A percentile compares a stretch with the other conserved stretches of the same genome.
These are phyloP conservation scores for Globisporangium acanthophoron DNA, from an alignment of 352 stramenopile species.

Conservation along the genomic window DNA sequence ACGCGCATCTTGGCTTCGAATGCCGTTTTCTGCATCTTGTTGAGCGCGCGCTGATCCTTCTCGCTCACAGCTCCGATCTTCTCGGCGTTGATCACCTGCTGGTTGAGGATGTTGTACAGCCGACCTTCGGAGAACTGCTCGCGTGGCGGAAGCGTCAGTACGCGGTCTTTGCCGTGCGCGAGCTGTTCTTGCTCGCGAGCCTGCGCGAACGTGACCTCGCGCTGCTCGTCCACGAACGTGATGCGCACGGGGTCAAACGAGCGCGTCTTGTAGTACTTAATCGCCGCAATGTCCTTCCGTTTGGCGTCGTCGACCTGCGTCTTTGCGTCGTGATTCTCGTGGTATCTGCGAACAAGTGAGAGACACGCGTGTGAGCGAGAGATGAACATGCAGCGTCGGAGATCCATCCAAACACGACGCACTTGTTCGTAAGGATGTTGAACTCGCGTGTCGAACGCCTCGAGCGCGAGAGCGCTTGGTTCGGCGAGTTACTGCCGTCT, in stretches of 20 bases:
- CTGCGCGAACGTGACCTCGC: not conserved
- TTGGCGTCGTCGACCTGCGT: conserved; percentile 25
- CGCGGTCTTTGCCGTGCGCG: conserved; percentile 48
- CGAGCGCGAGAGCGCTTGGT: conserved; percentile 19
- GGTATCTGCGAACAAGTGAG: conserved; percentile 25
- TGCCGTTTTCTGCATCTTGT: conserved; percentile 57
- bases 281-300: conserved; percentile 43
- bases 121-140: conserved; percentile 62
- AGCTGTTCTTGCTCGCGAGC: conserved; percentile 43
- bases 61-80: conserved; percentile 37
- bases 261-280: conserved; percentile 65
- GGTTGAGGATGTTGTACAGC: conserved; percentile 80
- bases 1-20: conserved; percentile 48
- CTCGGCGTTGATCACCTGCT: conserved; percentile 43
- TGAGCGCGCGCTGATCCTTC: conserved; percentile 38
- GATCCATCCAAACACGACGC: conserved; percentile 3
- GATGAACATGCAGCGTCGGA: not conserved
- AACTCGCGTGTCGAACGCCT: conserved; percentile 48
- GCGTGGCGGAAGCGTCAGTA: conserved; percentile 40
- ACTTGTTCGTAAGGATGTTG: conserved; percentile 79
- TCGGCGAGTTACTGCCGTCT: conserved; percentile 1
- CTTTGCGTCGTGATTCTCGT: conserved; percentile 43
- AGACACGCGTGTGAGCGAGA: not conserved
- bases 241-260: conserved; percentile 60
- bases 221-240: conserved; percentile 39